A percentile compares a stretch with the other conserved stretches of the same genome.
phyloP scores from a whole-genome alignment of 1,284 basidiomycete genomes.

The Cystobasidium pallidum region DNA sequence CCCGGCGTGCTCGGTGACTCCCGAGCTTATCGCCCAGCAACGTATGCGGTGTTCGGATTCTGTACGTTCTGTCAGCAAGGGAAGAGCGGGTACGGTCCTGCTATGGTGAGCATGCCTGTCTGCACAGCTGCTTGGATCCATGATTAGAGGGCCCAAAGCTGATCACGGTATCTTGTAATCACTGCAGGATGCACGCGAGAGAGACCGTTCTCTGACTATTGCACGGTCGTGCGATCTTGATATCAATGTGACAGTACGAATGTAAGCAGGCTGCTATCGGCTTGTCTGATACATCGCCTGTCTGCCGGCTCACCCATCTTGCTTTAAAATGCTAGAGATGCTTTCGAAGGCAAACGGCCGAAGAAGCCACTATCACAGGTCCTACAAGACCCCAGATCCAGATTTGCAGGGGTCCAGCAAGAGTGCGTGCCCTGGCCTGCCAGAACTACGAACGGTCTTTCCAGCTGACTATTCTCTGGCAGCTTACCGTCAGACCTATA shows the following conservation, averaged over 20 bases:
- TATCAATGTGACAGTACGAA: constrained; percentile 80
- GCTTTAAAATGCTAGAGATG: constrained; percentile 63
- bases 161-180: too few species aligned
- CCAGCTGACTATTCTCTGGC: constrained; percentile 1
- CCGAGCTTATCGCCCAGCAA: not conserved
- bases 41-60: too few species aligned
- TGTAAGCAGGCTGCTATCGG: constrained; percentile 55
- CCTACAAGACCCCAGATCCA: constrained; percentile 73
- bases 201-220: constrained; percentile 66
- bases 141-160: too few species aligned
- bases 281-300: not conserved
- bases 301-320: not conserved
- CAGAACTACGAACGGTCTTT: not conserved
- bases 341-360: constrained; percentile 77
- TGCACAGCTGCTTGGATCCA: too few species aligned
- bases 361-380: constrained; percentile 70
- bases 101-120: not conserved
- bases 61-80: too few species aligned
- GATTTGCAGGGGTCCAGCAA: constrained; percentile 76
- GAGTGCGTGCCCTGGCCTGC: constrained; percentile 62
- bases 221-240: constrained; percentile 84
- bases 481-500: constrained; percentile 69
- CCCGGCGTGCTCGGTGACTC: not conserved
- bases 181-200: constrained; percentile 35
- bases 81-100: not conserved